phyloP scores from a whole-genome alignment of 306 rosid species.

The Quercus bicolor region DNA sequence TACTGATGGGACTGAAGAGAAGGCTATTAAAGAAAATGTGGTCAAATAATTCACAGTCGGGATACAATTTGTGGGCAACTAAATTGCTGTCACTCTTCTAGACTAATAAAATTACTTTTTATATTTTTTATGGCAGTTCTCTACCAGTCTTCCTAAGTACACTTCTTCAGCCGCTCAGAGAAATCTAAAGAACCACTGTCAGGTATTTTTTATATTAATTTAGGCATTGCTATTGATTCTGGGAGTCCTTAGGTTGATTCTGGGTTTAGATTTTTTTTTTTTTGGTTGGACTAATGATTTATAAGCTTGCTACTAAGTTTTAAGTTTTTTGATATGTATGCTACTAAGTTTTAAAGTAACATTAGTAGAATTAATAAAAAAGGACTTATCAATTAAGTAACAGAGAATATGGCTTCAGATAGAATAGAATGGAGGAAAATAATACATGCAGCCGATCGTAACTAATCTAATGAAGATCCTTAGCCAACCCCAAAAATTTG shows the following conservation, averaged over 20 bases:
- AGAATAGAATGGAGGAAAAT: too few relatives aligned
- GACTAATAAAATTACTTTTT: constrained; percentile 20
- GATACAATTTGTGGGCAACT: not conserved
- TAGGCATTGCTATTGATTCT: constrained; percentile 1
- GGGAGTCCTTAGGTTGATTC: not conserved
- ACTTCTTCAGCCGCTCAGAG: constrained; percentile 78
- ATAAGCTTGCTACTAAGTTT: not conserved
- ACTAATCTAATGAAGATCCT: too few relatives aligned
- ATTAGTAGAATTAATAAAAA: too few relatives aligned
- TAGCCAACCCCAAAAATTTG: too few relatives aligned
- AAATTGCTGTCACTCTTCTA: not conserved
- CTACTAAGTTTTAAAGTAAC: too few relatives aligned
- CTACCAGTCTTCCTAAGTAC: constrained; percentile 74
- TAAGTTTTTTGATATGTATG: not conserved
- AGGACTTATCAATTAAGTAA: too few relatives aligned
- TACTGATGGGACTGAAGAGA: not conserved
- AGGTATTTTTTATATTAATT: constrained; percentile 40
- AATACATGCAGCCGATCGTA: too few relatives aligned
- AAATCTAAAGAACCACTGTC: constrained; percentile 63
- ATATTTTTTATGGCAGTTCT: constrained; percentile 53
- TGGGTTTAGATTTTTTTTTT: not conserved
- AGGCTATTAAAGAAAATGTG: not conserved
- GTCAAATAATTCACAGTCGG: not conserved
- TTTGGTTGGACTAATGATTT: not conserved
- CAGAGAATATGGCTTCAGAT: too few relatives aligned